Evolutionary conservation across 495 filamentous ascomycete genomes (phyloP).

Genomic region (Peziza echinospora): DNA sequence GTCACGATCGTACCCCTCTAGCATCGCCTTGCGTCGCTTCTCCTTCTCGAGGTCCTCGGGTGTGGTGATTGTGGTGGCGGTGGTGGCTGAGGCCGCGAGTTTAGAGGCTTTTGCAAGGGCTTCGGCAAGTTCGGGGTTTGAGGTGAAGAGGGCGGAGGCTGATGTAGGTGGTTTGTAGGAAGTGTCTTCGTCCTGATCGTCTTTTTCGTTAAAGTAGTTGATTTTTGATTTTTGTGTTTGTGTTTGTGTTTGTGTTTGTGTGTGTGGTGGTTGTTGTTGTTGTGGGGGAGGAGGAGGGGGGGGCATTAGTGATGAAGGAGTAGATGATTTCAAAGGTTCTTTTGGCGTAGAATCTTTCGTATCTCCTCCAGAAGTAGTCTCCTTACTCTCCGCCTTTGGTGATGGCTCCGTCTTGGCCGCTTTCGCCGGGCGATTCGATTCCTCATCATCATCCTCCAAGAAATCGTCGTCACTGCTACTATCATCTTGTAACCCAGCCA

Average conservation of each 20-base stretch:
- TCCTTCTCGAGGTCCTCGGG: constrained; percentile 29
- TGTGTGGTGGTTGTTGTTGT: too few relatives aligned
- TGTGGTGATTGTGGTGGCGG: constrained; percentile 22
- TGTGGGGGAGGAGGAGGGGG: constrained; percentile 19
- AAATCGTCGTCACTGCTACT: constrained; percentile 27
- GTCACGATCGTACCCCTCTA: constrained; percentile 59
- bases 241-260: too few relatives aligned
- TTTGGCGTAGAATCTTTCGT: too few relatives aligned
- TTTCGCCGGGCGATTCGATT: constrained; percentile 11
- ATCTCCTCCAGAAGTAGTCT: too few relatives aligned
- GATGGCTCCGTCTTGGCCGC: constrained; percentile 1
- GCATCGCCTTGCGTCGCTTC: constrained; percentile 48
- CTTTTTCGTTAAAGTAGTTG: constrained; percentile 20
- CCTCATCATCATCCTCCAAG: constrained; percentile 23
- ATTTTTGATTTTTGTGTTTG: too few relatives aligned
- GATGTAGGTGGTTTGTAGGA: constrained; percentile 24
- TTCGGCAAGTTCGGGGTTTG: constrained; percentile 59
- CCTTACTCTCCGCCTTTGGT: neutral
- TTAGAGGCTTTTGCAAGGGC: constrained; percentile 67
- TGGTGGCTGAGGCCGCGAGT: constrained; percentile 30
- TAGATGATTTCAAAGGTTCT: neutral
- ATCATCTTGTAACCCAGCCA: constrained; percentile 44
- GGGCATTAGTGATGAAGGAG: constrained; percentile 20
- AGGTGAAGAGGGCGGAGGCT: constrained; percentile 33
- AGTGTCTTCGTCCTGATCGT: constrained; percentile 1